Base-by-base conservation (phyloP, 2,329 filamentous ascomycete species). In the Aquanectria penicillioides region DNA sequence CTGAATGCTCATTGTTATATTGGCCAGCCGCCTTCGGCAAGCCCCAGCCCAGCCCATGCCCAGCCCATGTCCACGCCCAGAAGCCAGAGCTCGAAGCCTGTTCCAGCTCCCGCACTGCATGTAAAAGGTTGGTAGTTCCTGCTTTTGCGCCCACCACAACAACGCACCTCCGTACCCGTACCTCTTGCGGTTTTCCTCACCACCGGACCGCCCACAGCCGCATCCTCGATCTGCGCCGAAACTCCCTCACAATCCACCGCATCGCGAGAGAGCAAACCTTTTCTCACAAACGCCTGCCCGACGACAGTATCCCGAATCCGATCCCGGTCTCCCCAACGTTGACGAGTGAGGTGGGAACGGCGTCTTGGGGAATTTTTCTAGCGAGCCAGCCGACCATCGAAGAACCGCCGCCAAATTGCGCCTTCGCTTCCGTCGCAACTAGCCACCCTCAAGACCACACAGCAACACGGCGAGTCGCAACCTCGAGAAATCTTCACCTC, bases 101-200 rank as follows among this genome's bases (percentile, higher is more conserved):
- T 52, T 40, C 48, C 48, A 47, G 48, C 41, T 53, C 10, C 33
- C 48, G 26, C 36, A 37, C 49, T 48, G 48, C 28, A 58, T 43
- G 55, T 58, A 52, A 52, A 58, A 58, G 55, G 48, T 53, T 41
- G 55, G 48, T 52, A 52, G 55, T 48, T 58, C 48, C 55, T 58
- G 48, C 48, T 26, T n/a, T 17, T 36, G 55, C 48, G 36, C 48
- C 55, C 48, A 37, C 48, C 48, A 47, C 48, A 33, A 28, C 34
- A 41, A 52, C 55, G 34, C 47, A 57, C 40, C 34, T 53, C 50
- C 54, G 36, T 40, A 44, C 37, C 36, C 23, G 29, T 37, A 13
- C 34, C 22, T 29, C 34, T 20, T 33, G 26, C 44, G 36, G 36
- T 33, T 20, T 28, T 31, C 22, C 22, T 37, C 28, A 25, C 44